These are phyloP conservation scores for Euphorbia corollata DNA, from an alignment of 441 rosid species.

Conservation along the genomic window DNA sequence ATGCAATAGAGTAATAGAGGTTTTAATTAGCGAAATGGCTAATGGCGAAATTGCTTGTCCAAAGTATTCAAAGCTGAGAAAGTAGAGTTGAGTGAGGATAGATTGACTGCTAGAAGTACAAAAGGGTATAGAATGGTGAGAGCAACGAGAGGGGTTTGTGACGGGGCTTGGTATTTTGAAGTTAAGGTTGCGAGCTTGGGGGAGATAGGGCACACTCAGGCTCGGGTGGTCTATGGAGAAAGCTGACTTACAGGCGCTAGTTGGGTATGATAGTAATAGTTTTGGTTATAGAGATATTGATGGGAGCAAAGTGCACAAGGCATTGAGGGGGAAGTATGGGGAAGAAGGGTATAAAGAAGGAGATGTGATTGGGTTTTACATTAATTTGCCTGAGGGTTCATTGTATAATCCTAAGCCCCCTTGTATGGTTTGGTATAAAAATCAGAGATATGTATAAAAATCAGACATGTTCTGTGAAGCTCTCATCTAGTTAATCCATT, in stretches of 20 bases:
- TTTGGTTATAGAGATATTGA: constrained; percentile 88
- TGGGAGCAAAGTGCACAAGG: constrained; percentile 93
- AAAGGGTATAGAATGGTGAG: constrained; percentile 98
- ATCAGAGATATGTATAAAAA: constrained; percentile 66
- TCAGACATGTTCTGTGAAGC: background rate
- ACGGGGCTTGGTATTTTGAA: constrained; percentile 97
- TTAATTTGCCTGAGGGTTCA: constrained; percentile 78
- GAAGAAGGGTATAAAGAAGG: constrained; percentile 88
- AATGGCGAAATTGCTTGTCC: constrained; percentile 74
- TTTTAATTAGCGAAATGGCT: too few species aligned
- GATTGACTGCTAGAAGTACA: constrained; percentile 73
- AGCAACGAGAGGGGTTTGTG: constrained; percentile 79
- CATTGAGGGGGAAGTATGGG: constrained; percentile 76
- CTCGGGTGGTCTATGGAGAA: constrained; percentile 93
- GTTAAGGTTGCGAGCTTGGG: constrained; percentile 66
- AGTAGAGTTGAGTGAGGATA: constrained; percentile 79
- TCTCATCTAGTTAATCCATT: background rate
- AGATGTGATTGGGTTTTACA: constrained; percentile 84
- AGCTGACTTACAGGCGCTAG: constrained; percentile 94
- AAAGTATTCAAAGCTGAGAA: constrained; percentile 93
- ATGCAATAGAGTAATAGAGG: too few species aligned
- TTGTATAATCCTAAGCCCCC: constrained; percentile 67
- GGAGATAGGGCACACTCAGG: constrained; percentile 83
- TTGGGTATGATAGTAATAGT: constrained; percentile 87
- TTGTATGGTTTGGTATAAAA: constrained; percentile 73